Evolutionary conservation across 345 rosid species (phyloP), one percentile per base, ranked within the genome.

Genomic region (Gossypium mustelinum): DNA sequence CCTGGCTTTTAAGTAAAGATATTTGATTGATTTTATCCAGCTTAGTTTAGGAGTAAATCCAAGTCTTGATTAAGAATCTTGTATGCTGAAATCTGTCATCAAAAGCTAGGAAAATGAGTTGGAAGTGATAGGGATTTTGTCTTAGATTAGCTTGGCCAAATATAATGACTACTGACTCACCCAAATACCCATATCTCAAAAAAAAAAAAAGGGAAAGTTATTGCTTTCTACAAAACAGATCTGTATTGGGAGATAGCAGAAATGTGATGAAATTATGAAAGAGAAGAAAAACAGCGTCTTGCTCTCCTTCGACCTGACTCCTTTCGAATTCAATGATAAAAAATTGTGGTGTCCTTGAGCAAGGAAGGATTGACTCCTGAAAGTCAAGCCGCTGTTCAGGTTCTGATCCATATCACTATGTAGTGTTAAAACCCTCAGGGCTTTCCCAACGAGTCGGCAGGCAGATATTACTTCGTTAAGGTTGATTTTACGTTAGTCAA

Each of bases 391-490:
- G 47, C 16, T 44, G 51, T 67, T 66, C 25, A 41, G 9, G 50
- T 2, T 5, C 41, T 34, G 41, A 5, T 34, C 41, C 41, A 34
- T 34, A 5, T 7, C 41, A 0, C 39, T 34, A 34, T 29, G 34
- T 4, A 29, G 34, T 29, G 34, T 14, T 65, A 76, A 20, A 78
- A 75, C 73, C 59, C 7, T 74, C 66, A 79, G 39, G 60, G 22
- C 75, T 47, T 51, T 43, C 61, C 25, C 17, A 74, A 69, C 72
- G 84, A 76, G 80, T 77, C 76, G 74, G 81, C 85, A 80, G 51
- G 68, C 59, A 44, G 45, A 78, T 76, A 76, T 81, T 62, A 54
- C 73, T 82, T 84, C 85, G 82, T 79, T 85, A 79, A 20, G 22
- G 73, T 57, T 41, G 68, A 71, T 70, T 73, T 70, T 55, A n/a